These are phyloP conservation scores for Irpex lacteus DNA, from an alignment of 1,284 basidiomycete genomes.

Conservation along the genomic window DNA sequence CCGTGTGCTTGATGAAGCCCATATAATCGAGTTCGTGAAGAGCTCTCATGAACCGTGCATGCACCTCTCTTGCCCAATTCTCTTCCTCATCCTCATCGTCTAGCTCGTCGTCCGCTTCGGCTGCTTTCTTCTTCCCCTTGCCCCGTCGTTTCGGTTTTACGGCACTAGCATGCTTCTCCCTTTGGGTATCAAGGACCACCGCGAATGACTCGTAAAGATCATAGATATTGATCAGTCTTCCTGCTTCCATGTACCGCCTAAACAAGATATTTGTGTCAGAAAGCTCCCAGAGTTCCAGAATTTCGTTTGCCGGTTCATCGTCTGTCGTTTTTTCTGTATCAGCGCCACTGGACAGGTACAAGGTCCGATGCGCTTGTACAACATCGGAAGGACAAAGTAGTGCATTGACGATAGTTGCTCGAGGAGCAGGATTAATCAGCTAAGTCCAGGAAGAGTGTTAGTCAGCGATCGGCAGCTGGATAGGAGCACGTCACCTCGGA, in stretches of 20 bases:
- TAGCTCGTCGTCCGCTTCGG: constrained; percentile 31
- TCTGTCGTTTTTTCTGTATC: background rate
- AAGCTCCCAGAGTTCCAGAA: constrained; percentile 42
- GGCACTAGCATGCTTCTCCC: constrained; percentile 20
- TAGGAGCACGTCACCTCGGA: constrained; percentile 44
- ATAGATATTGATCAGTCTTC: constrained; percentile 76
- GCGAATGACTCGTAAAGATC: constrained; percentile 80
- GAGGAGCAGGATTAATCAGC: constrained; percentile 69
- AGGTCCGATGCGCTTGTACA: constrained; percentile 17
- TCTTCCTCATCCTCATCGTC: constrained; percentile 45
- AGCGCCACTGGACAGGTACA: constrained; percentile 9
- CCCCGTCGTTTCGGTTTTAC: background rate
- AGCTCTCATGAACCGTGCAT: constrained; percentile 75
- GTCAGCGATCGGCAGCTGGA: background rate
- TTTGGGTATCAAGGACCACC: constrained; percentile 56
- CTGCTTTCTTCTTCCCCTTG: constrained; percentile 18
- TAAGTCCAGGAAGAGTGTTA: constrained; percentile 24
- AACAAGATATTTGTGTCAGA: constrained; percentile 77
- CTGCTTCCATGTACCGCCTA: constrained; percentile 69
- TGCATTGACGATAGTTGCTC: constrained; percentile 55
- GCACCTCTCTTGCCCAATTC: constrained; percentile 59
- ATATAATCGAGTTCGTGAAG: constrained; percentile 77
- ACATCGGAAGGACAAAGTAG: constrained; percentile 60
- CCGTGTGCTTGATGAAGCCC: constrained; percentile 76
- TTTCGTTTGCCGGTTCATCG: background rate